A percentile compares a stretch with the other conserved stretches of the same genome.
Conservation (phyloP, 2,329 filamentous ascomycete species). For the Phialemonium atrogriseum region DNA sequence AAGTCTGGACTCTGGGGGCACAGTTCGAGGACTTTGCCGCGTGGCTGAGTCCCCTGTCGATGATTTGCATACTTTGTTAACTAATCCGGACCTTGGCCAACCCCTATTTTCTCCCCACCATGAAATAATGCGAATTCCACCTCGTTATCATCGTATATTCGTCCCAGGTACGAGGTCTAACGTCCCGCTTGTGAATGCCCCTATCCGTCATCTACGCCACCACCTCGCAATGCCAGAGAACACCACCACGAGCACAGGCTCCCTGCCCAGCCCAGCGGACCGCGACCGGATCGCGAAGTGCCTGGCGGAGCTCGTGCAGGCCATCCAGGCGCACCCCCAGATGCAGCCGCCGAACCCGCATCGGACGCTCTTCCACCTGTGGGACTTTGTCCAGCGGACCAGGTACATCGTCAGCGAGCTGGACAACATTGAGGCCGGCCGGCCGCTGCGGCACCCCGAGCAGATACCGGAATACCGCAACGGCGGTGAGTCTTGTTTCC, state of each 20-base stretch:
- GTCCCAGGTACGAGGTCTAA: too few species aligned
- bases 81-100: too few species aligned
- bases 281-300: slow-evolving; percentile 17
- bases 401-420: slow-evolving; percentile 32
- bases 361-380: slow-evolving; percentile 26
- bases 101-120: too few species aligned
- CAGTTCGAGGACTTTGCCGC: too few species aligned
- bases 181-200: too few species aligned
- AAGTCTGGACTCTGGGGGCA: too few species aligned
- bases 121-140: too few species aligned
- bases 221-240: too few species aligned
- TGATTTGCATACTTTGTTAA: too few species aligned
- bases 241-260: slow-evolving; percentile 6
- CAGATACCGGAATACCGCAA: slow-evolving; percentile 23
- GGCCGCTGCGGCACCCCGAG: slow-evolving; percentile 22
- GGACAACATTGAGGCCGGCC: slow-evolving; percentile 26
- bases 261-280: slow-evolving; percentile 15
- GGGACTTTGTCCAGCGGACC: slow-evolving; percentile 33
- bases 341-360: slow-evolving; percentile 20
- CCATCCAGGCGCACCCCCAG: slow-evolving; percentile 20
- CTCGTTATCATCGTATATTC: too few species aligned
- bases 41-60: too few species aligned
- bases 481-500: slow-evolving; percentile 14
- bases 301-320: slow-evolving; percentile 18
- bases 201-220: too few species aligned